Base-by-base conservation (phyloP, 768 basidiomycete species). In the Termitomyces titanicus region DNA sequence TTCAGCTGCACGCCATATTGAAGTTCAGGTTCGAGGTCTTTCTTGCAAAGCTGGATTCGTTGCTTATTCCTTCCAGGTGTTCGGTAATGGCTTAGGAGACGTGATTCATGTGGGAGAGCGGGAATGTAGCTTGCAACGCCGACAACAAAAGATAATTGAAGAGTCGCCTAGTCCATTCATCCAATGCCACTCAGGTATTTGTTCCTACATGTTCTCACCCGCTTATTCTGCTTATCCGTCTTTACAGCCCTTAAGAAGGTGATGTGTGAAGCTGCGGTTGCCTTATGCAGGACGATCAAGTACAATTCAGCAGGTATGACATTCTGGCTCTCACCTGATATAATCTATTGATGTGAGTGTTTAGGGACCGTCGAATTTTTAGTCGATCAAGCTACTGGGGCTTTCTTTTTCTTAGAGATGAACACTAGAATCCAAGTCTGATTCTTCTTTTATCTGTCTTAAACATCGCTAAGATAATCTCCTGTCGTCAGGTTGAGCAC, bases 91-190 rank as follows among this genome's bases (percentile, higher is more conserved):
- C 0, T 38, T 66, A 0, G 83, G 82, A 3, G 70, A 79, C 42
- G 81, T 80, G 11, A 70, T 86, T 5, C 83, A 86, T 59, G 79
- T 86, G 73, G 82, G 83, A 35, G 86, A 88, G 63, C 75, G 87
- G 13, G 87, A 89, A 64, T 88, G 87, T 60, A 85, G 83, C 46
- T 68, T 85, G 9, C 87, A 89, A 62, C 72, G 87, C 29, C 70
- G 86, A 29, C 83, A 88, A 59, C 87, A 89, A 65, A 89, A 89
- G 64, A 77, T 89, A 3, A 79, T 89, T 22, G 87, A 89, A 59
- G 87, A 89, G 61, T 76, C 80, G 3, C 83, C 84, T 0, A 84
- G 83, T 59, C 83, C 86, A 0, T 86, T 85, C 62, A 72, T 83
- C 38, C 50, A 65, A 1, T 51, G 61, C 3, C 70, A 75, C 64